Evolutionary conservation across 805 yeast species (phyloP), one percentile per base, ranked within the genome.

Genomic region (Wickerhamomyces xylosicus): DNA sequence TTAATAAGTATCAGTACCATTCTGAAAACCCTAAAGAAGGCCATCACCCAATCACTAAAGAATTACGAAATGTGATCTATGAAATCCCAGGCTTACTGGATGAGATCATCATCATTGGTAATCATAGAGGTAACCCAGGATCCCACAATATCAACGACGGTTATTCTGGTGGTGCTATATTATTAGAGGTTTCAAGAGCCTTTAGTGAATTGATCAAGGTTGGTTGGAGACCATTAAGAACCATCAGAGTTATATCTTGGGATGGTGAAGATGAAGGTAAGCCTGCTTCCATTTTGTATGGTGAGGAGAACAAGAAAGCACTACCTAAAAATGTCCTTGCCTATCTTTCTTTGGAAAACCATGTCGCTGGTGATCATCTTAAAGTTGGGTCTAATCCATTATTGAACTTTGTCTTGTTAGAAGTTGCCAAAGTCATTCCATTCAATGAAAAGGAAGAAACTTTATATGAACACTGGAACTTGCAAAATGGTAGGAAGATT

Each of bases 241-340:
- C 87, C 0, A 77, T 85, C 19, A 66, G 74, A 39, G 64, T 85
- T 35, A 79, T 80, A 0, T 76, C 84, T 21, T 85, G 87, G 87
- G 95, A 85, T 58, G 94, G 85, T 28, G 87, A 78, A 47, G 85
- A 79, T 51, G 72, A 72, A 45, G 90, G 83, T 0, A 61, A 77
- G 39, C 47, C 87, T 0, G 79, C 92, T 0, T 92, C 85, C 50
- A n/a, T n/a, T n/a, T n/a, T n/a, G n/a, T 82, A 69, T 62, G 86
- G 79, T 5, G 90, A 83, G 54, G 74, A 75, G 2, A 52, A 62
- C 19, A 50, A 51, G 22, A n/a, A n/a, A n/a, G n/a, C n/a, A n/a
- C n/a, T n/a, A n/a, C 56, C 83, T 28, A 62, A 66, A 31, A 66
- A 69, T 33, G 79, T 73, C 1, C 67, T 81, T 31, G 85, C 84